Evolutionary conservation across 805 yeast species (phyloP).

Genomic region (Wickerhamomyces bisporus): DNA sequence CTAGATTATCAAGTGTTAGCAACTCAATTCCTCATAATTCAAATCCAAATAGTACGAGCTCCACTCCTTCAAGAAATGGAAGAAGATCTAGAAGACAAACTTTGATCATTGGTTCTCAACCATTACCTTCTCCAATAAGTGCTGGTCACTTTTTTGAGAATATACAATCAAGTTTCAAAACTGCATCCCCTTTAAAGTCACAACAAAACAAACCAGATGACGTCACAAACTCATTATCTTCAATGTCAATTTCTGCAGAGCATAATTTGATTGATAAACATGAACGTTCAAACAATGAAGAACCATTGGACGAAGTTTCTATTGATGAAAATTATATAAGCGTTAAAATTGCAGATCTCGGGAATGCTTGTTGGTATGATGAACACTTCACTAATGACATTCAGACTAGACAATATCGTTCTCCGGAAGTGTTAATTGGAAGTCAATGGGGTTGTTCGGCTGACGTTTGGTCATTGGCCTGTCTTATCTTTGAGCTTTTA

Average conservation of each 20-base stretch:
- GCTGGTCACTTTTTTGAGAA: slow-evolving; percentile 34
- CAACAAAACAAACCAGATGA: slow-evolving; percentile 15
- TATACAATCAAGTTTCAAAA: slow-evolving; percentile 2
- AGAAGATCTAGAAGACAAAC: slow-evolving; percentile 64
- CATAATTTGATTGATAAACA: slow-evolving; percentile 20
- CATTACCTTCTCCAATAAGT: slow-evolving; percentile 82
- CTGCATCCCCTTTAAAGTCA: slow-evolving; percentile 11
- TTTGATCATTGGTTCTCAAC: slow-evolving; percentile 85
- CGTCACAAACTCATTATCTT: slow-evolving; percentile 34
- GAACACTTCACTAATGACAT: slow-evolving; percentile 64
- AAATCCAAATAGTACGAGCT: slow-evolving; percentile 13
- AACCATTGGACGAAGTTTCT: background rate
- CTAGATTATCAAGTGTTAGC: slow-evolving; percentile 21
- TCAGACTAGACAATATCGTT: slow-evolving; percentile 68
- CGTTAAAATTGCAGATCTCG: slow-evolving; percentile 86
- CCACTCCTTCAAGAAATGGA: slow-evolving; percentile 24
- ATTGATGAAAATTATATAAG: slow-evolving; percentile 48
- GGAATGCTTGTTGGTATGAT: slow-evolving; percentile 62
- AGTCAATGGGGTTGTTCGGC: slow-evolving; percentile 92
- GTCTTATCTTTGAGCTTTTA: slow-evolving; percentile 81
- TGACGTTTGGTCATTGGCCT: slow-evolving; percentile 95
- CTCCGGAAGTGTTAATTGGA: slow-evolving; percentile 83
- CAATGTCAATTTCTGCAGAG: slow-evolving; percentile 32
- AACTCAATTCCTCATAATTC: slow-evolving; percentile 10
- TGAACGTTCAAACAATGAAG: too few relatives aligned